Base-by-base conservation (phyloP, 2,329 filamentous ascomycete genomes). In the Furcasterigmium furcatum region DNA sequence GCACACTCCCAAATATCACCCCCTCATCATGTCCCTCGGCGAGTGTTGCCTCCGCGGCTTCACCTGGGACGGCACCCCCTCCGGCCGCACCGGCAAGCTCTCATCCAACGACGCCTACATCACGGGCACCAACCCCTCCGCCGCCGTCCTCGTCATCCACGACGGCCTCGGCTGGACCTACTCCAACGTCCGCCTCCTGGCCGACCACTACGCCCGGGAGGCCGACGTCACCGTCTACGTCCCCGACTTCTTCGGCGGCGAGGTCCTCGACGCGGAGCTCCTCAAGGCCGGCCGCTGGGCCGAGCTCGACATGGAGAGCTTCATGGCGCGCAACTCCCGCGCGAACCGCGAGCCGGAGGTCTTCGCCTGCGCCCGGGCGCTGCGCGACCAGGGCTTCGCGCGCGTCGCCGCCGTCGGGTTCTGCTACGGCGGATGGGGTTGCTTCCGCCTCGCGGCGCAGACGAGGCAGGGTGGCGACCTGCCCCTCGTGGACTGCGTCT, bases 371-470 rank as follows among this genome's bases (percentile, higher is more conserved):
- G 69, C 70, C 4, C 50, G 54, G 27, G 60, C 60, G 1, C 58
- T 75, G 39, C 56, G 62, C 4, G 50, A 58, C 9, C 53, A 60
- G 43, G n/a, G 4, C 34, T 59, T 68, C 51, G 50, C 52, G 5
- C 65, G 60, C 29, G 48, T 75, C 10, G 74, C 60, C 4, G 73
- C 70, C 0, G 58, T 74, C 3, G 75, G 74, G 2, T 78, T 65
- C 52, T 78, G 75, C 58, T 78, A 67, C 44, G 74, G 75, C 13
- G 73, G 72, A 6, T 79, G 75, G 76, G 75, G 70, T 1, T 62
- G 61, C 4, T 70, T 76, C 46, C 67, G 68, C 1, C 66, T 79
- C 0, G 76, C 64, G 0, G 62, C 67, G 2, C 16, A 18, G 16
- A 5, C 12, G n/a, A 47, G 44, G 9, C 67, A 69, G 46, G 60